Conservation (phyloP, 106 monocot species). For the Xerophyta viscosa region DNA sequence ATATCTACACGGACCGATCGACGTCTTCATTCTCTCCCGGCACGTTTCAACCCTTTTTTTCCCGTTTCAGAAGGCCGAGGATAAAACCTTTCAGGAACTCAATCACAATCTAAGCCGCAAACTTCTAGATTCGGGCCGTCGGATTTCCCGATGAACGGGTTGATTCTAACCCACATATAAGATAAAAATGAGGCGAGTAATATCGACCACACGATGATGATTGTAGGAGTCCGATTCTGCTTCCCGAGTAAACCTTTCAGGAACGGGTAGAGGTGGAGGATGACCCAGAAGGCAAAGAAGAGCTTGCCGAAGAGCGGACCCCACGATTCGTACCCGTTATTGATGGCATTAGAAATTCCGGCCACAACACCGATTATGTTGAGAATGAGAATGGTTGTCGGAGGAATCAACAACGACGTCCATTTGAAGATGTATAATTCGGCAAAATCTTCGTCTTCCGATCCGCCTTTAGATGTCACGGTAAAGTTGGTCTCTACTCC, state of each 20-base stretch:
- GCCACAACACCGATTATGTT: conserved; percentile 43
- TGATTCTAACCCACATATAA: conserved; percentile 34
- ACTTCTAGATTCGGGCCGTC: conserved; percentile 36
- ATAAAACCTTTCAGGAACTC: neutral
- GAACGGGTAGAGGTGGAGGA: conserved; percentile 48
- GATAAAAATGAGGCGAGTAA: conserved; percentile 38
- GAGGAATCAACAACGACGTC: conserved; percentile 44
- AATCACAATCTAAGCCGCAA: conserved; percentile 49
- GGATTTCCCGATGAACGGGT: conserved; percentile 33
- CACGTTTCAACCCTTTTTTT: too few relatives aligned
- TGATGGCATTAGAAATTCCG: conserved; percentile 42
- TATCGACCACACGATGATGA: conserved; percentile 43
- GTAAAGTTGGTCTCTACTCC: conserved; percentile 46
- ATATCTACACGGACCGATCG: conserved; percentile 2
- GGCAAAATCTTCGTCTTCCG: conserved; percentile 25
- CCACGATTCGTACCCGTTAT: conserved; percentile 54
- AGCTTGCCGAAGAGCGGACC: conserved; percentile 54
- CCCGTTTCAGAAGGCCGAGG: neutral
- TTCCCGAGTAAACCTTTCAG: conserved; percentile 40
- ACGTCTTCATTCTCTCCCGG: neutral
- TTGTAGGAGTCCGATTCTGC: conserved; percentile 41
- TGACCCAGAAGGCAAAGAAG: conserved; percentile 54
- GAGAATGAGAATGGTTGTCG: conserved; percentile 23
- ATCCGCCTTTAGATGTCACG: conserved; percentile 36
- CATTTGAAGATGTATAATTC: conserved; percentile 48